Percentiles rank a stretch among this genome's conserved stretches.
Evolutionary conservation across 108 stramenopile genomes (phyloP).

Genomic region (Conticribra guillardii): DNA sequence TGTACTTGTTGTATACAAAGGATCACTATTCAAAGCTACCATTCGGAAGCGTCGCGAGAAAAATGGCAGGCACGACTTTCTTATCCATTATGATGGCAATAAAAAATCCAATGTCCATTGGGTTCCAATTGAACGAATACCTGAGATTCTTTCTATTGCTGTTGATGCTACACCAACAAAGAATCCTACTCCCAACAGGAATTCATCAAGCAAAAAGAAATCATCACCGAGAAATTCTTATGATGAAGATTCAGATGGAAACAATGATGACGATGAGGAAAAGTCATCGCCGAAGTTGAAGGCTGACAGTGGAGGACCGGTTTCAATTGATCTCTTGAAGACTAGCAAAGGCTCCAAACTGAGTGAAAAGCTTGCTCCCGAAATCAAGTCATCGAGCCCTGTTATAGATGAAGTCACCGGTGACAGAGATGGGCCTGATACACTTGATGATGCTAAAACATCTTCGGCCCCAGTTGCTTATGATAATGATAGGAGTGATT

Average conservation of each 20-base stretch:
- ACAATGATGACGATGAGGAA: slow-evolving; percentile 11
- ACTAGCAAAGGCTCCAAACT: no score
- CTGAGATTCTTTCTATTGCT: slow-evolving; percentile 33
- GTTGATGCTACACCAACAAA: slow-evolving; percentile 18
- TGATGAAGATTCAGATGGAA: neutral
- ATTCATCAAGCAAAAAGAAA: neutral
- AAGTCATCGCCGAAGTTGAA: neutral
- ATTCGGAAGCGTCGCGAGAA: slow-evolving; percentile 48
- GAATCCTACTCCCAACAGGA: neutral
- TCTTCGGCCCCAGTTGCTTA: no score
- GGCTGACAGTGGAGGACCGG: neutral
- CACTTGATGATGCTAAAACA: no score
- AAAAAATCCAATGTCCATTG: slow-evolving; percentile 58
- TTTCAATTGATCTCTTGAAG: neutral
- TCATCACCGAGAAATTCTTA: neutral
- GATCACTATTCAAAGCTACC: slow-evolving; percentile 49
- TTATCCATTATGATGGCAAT: slow-evolving; percentile 60
- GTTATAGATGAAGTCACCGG: no score
- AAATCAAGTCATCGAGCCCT: no score
- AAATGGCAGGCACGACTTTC: slow-evolving; percentile 38
- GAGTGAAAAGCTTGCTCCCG: no score
- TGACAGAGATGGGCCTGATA: no score
- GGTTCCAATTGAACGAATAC: slow-evolving; percentile 40
- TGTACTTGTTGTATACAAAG: slow-evolving; percentile 49
- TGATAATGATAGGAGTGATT: no score